A percentile compares a stretch with the other conserved stretches of the same genome.
These are phyloP conservation scores for Dalbergia cochinchinensis DNA, from an alignment of 306 rosid species.

Conservation along the genomic window DNA sequence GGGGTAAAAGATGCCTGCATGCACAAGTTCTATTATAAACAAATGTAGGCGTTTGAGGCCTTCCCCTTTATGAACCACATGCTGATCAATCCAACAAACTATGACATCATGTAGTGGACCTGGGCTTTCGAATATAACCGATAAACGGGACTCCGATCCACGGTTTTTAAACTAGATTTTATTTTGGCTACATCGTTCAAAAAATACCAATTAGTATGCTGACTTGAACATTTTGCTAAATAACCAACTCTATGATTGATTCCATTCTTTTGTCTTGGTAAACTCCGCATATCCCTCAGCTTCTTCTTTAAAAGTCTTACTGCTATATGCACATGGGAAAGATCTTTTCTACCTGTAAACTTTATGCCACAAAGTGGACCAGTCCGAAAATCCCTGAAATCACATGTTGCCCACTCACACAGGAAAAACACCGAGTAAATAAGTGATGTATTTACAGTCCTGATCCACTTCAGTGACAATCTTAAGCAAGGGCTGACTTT, in stretches of 20 bases:
- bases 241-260: slow-evolving; percentile 43
- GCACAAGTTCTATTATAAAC: slow-evolving; percentile 80
- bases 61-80: slow-evolving; percentile 80
- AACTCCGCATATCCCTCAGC: slow-evolving; percentile 59
- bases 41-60: slow-evolving; percentile 81
- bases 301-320: slow-evolving; percentile 79
- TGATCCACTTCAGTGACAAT: slow-evolving; percentile 86
- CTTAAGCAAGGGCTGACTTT: slow-evolving; percentile 86
- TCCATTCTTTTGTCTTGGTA: slow-evolving; percentile 52
- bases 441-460: slow-evolving; percentile 64
- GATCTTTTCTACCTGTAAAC: slow-evolving; percentile 86
- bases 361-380: slow-evolving; percentile 65
- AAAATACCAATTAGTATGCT: slow-evolving; percentile 65
- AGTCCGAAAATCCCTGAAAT: slow-evolving; percentile 78
- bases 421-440: slow-evolving; percentile 84
- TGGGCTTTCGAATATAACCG: slow-evolving; percentile 78
- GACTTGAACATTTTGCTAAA: slow-evolving; percentile 57
- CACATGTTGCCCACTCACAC: slow-evolving; percentile 99
- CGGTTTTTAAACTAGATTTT: slow-evolving; percentile 55
- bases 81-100: slow-evolving; percentile 99
- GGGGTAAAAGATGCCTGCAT: slow-evolving; percentile 85
- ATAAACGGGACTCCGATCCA: slow-evolving; percentile 32
- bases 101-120: slow-evolving; percentile 93
- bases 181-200: slow-evolving; percentile 54
- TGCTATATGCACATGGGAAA: slow-evolving; percentile 81